Evolutionary conservation across 345 rosid genomes (phyloP).

Genomic region (Brassica cretica): DNA sequence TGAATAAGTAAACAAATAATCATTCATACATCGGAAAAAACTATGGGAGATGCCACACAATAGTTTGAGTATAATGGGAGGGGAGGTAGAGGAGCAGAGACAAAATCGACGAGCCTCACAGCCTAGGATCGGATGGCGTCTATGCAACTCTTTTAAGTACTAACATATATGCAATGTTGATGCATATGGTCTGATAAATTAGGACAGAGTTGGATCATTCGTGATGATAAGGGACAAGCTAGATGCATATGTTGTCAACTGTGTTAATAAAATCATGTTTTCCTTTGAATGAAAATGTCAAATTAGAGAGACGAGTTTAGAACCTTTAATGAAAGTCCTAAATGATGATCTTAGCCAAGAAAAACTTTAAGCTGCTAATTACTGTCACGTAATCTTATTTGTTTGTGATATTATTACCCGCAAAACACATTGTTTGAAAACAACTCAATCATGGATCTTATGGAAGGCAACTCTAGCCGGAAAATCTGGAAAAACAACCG

Average conservation of each 20-base stretch:
- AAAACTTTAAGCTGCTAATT: background rate
- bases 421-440: constrained; percentile 3
- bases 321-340: background rate
- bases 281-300: background rate
- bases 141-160: too few relatives aligned
- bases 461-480: background rate
- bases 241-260: background rate
- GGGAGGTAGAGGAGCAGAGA: too few relatives aligned
- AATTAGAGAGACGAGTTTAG: background rate
- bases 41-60: too few relatives aligned
- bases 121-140: too few relatives aligned
- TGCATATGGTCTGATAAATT: too few relatives aligned
- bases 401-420: constrained; percentile 4
- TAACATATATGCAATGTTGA: too few relatives aligned
- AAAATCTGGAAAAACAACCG: background rate
- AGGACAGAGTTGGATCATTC: too few relatives aligned
- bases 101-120: too few relatives aligned
- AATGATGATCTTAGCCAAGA: background rate
- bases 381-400: background rate
- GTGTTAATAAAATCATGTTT: background rate
- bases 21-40: too few relatives aligned
- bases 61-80: too few relatives aligned
- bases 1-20: too few relatives aligned
- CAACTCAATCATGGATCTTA: background rate
- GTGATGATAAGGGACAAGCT: too few relatives aligned